A percentile compares a stretch with the other conserved stretches of the same genome.
phyloP scores from a whole-genome alignment of 164 flowering plant species.

The Dillenia suffruticosa region DNA sequence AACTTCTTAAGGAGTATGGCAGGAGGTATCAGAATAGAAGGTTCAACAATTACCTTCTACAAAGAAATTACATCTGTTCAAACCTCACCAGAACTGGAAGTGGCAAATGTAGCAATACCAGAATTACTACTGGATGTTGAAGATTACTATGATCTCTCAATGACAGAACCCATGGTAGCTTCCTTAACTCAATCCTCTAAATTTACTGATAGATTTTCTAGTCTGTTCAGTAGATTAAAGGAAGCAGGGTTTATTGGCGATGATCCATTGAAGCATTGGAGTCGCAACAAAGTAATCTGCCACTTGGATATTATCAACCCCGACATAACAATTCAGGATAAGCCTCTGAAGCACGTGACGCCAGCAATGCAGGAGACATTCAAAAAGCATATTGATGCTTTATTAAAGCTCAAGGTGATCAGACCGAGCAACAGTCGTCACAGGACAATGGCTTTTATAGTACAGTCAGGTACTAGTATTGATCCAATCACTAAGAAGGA shows the following conservation, averaged over 20 bases:
- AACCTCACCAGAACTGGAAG: neutral
- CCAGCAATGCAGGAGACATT: neutral
- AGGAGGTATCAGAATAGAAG: neutral
- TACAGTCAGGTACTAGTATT: neutral
- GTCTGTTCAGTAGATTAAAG: neutral
- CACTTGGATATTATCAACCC: slow-evolving; percentile 4
- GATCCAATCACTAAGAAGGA: neutral
- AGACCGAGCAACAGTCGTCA: neutral
- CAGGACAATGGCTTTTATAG: neutral
- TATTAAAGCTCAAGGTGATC: neutral
- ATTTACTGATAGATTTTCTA: neutral
- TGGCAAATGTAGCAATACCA: neutral
- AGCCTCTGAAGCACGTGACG: slow-evolving; percentile 1
- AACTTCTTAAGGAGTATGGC: neutral
- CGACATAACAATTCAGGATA: neutral
- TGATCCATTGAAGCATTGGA: neutral
- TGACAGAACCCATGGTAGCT: neutral
- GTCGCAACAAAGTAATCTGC: neutral
- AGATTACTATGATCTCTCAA: neutral
- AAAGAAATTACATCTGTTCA: neutral
- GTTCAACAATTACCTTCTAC: neutral
- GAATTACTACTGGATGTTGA: neutral
- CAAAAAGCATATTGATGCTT: neutral
- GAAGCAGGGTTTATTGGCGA: neutral
- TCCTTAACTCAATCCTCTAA: neutral